Conservation (phyloP, 176 grass and related monocot species). For the Carex littledalei region DNA sequence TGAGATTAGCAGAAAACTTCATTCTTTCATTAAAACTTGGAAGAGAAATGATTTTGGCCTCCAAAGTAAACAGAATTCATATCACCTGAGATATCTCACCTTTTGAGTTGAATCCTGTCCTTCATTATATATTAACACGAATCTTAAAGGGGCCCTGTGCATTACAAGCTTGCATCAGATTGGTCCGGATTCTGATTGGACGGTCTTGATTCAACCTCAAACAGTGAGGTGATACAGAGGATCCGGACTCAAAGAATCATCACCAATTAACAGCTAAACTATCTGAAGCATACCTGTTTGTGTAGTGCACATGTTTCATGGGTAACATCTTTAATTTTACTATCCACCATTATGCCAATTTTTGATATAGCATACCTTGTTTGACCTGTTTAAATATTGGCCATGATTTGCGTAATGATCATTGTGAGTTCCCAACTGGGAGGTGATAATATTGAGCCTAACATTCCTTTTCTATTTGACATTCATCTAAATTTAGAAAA, state of each 20-base stretch:
- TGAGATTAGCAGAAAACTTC: background rate
- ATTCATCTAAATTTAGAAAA: conserved; percentile 12
- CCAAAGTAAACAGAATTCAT: background rate
- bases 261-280: background rate
- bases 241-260: background rate
- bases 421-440: background rate
- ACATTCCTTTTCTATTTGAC: background rate
- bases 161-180: too few species aligned
- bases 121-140: too few species aligned
- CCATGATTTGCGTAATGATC: background rate
- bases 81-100: too few species aligned
- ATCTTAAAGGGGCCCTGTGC: too few species aligned
- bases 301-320: background rate
- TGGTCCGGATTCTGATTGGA: too few species aligned
- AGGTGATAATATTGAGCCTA: background rate
- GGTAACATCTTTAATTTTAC: background rate
- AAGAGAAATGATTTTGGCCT: background rate
- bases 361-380: background rate
- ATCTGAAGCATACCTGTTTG: background rate
- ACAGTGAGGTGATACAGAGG: too few species aligned
- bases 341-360: background rate
- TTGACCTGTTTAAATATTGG: background rate
- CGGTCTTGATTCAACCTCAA: too few species aligned
- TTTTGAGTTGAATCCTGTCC: too few species aligned
- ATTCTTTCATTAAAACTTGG: background rate